These are phyloP conservation scores for Heliosperma pusillum DNA, from an alignment of 148 eudicot species.

Conservation along the genomic window DNA sequence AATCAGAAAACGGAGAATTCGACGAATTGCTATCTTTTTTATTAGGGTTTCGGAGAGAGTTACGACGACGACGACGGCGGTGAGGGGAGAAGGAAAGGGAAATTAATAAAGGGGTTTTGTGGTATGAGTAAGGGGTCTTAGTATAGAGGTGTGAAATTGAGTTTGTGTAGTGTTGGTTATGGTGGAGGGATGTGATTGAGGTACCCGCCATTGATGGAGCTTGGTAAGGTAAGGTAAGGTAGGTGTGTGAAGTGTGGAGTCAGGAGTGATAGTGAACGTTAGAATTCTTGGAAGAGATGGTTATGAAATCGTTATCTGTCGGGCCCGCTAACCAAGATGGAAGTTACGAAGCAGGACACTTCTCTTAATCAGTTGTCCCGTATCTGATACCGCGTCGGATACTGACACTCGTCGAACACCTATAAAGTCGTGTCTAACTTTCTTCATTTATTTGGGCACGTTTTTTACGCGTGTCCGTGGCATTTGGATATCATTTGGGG, in stretches of 20 bases:
- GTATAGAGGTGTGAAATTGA: background rate
- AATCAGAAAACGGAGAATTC: slow-evolving; percentile 29
- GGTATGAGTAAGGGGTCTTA: background rate
- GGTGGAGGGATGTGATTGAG: slow-evolving; percentile 10
- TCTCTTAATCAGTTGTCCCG: no score
- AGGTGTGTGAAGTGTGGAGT: background rate
- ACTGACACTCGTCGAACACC: no score
- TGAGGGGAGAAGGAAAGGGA: slow-evolving; percentile 26
- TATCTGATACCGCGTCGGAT: no score
- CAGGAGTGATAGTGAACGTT: background rate
- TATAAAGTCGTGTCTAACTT: no score
- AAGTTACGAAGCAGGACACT: no score
- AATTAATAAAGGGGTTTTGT: slow-evolving; percentile 6
- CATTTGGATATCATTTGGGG: no score
- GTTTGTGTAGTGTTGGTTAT: background rate
- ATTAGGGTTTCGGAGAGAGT: slow-evolving; percentile 40
- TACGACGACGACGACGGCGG: slow-evolving; percentile 51
- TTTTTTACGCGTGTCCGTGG: no score
- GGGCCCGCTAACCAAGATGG: slow-evolving; percentile 12
- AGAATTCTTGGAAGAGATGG: background rate
- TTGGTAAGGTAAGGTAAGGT: background rate
- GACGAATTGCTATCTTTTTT: slow-evolving; percentile 7
- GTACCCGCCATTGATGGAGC: slow-evolving; percentile 12
- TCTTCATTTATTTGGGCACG: no score
- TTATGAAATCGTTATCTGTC: background rate